Evolutionary conservation across 2,329 filamentous ascomycete species (phyloP).

Genomic region (Botrytis byssoidea): DNA sequence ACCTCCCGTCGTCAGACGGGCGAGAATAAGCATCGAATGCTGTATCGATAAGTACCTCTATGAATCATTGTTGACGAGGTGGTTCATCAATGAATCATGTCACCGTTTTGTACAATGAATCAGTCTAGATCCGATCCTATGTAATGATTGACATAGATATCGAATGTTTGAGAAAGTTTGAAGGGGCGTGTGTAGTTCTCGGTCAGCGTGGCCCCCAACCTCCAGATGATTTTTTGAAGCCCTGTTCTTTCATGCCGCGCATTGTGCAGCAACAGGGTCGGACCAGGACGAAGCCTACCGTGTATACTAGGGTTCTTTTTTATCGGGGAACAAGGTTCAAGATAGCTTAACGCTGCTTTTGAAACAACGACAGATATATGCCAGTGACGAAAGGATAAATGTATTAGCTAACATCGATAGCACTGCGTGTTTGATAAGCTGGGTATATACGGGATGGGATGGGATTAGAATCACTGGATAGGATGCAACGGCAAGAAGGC

Average conservation of each 20-base stretch:
- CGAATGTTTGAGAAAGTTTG: neutral
- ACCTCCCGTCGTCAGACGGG: neutral
- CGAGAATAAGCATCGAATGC: conserved; percentile 7
- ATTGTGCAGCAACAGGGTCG: conserved; percentile 18
- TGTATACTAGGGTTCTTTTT: conserved; percentile 2
- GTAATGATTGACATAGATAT: neutral
- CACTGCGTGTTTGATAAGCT: neutral
- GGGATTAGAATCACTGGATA: neutral
- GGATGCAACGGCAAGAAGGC: neutral
- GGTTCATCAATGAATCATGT: neutral
- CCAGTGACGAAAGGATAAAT: neutral
- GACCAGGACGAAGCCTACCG: neutral
- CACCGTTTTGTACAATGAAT: neutral
- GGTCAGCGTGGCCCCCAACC: conserved; percentile 12
- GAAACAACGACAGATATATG: conserved; percentile 19
- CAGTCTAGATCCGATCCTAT: neutral
- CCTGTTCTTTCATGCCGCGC: conserved; percentile 13
- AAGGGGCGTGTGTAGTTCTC: neutral
- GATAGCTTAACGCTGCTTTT: conserved; percentile 13
- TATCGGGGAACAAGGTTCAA: conserved; percentile 19
- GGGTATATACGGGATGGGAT: neutral
- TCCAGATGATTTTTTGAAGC: conserved; percentile 3
- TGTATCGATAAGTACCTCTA: neutral
- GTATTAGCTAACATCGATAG: neutral
- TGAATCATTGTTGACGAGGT: neutral